phyloP scores from a whole-genome alignment of 495 filamentous ascomycete species.

The Penicillium cinerascens region DNA sequence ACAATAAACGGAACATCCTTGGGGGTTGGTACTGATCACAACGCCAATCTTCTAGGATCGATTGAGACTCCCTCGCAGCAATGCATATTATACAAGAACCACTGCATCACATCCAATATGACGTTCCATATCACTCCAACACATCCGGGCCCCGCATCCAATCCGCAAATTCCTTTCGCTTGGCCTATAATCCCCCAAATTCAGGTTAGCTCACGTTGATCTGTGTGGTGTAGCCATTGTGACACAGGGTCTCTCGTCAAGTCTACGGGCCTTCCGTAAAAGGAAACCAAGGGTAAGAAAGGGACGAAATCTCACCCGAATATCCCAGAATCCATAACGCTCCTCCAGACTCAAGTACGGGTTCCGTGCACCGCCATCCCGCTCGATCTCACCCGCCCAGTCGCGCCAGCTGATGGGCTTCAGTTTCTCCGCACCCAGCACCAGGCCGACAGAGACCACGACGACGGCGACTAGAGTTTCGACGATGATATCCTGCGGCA shows the following conservation, averaged over 20 bases:
- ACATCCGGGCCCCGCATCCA: conserved; percentile 56
- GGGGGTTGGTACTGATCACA: background rate
- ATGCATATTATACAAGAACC: conserved; percentile 24
- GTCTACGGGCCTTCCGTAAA: background rate
- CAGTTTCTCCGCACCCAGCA: conserved; percentile 63
- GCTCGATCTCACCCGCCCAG: conserved; percentile 81
- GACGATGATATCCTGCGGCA: conserved; percentile 69
- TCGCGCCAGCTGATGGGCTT: conserved; percentile 77
- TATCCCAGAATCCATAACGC: conserved; percentile 65
- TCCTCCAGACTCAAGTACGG: conserved; percentile 54
- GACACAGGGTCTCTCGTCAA: conserved; percentile 1
- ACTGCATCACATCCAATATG: background rate
- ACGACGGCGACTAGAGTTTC: conserved; percentile 62
- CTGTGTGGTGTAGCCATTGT: background rate
- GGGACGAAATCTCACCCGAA: conserved; percentile 57
- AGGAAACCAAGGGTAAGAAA: too few species aligned
- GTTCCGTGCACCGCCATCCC: conserved; percentile 52
- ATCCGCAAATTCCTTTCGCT: conserved; percentile 71
- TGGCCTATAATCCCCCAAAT: conserved; percentile 48
- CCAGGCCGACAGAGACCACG: conserved; percentile 66
- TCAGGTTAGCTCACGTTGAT: conserved; percentile 3
- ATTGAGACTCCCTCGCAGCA: conserved; percentile 15
- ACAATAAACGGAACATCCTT: background rate
- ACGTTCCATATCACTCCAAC: conserved; percentile 13
- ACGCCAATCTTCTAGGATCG: background rate